Conservation (phyloP, 768 basidiomycete species). For the Mycena amicta region DNA sequence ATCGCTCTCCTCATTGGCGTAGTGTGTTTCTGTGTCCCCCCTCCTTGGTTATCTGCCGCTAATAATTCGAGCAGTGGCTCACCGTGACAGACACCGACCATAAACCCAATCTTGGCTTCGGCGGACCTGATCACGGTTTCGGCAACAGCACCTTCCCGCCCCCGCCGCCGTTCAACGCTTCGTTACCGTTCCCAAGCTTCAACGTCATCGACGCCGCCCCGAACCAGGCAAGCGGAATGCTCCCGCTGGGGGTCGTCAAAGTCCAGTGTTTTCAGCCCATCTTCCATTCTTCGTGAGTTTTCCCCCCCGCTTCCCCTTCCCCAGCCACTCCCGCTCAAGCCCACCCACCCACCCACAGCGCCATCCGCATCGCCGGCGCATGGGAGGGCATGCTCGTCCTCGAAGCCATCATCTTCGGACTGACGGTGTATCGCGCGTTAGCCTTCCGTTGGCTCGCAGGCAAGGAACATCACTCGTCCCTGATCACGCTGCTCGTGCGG, state of each 20-base stretch:
- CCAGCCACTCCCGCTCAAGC: background rate
- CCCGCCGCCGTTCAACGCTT: background rate
- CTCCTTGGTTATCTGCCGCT: background rate
- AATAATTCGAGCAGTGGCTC: background rate
- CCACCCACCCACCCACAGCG: background rate
- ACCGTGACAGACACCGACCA: background rate
- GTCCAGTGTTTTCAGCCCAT: background rate
- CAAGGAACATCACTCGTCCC: background rate
- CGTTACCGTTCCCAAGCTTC: background rate
- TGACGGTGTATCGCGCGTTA: conserved; percentile 3
- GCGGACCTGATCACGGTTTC: background rate
- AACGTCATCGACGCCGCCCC: background rate
- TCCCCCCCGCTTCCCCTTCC: background rate
- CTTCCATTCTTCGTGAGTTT: conserved; percentile 1
- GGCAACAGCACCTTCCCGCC: background rate
- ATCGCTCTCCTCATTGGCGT: background rate
- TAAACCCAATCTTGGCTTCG: background rate
- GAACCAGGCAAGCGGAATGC: background rate
- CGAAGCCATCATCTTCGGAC: conserved; percentile 8
- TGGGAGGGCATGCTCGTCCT: conserved; percentile 7
- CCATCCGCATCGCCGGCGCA: conserved; percentile 4
- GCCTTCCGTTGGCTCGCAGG: background rate
- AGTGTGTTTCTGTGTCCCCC: no score
- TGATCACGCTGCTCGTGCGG: background rate
- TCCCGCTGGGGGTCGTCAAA: background rate